These are phyloP conservation scores for Backusella luteola DNA, from an alignment of 192 early-diverging fungal genomes.

Conservation along the genomic window DNA sequence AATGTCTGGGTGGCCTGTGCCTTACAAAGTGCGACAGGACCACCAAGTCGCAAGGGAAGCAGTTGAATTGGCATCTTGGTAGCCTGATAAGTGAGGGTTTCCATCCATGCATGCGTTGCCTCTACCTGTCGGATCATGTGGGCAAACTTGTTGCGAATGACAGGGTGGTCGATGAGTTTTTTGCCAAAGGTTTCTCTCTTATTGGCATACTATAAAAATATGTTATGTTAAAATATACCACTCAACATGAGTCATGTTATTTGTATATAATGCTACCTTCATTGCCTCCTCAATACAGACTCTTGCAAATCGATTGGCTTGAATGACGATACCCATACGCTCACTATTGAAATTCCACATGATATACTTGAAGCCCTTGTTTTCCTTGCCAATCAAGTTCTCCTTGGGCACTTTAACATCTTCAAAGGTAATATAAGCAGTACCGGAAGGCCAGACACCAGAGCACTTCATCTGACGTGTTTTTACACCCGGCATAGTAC, in stretches of 20 bases:
- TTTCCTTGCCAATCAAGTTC: slow-evolving; percentile 82
- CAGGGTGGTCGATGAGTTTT: slow-evolving; percentile 81
- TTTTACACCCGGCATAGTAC: slow-evolving; percentile 69
- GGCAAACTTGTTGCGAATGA: slow-evolving; percentile 75
- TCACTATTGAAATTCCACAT: slow-evolving; percentile 72
- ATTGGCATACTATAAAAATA: slow-evolving; percentile 56
- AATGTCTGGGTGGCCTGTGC: slow-evolving; percentile 83
- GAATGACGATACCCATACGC: slow-evolving; percentile 79
- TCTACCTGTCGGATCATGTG: slow-evolving; percentile 84
- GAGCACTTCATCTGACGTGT: slow-evolving; percentile 80
- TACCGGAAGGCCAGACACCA: slow-evolving; percentile 74
- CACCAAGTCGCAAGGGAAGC: slow-evolving; percentile 73
- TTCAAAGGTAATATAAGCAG: slow-evolving; percentile 76
- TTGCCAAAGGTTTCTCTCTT: slow-evolving; percentile 87
- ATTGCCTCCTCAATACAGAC: slow-evolving; percentile 82
- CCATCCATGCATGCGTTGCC: slow-evolving; percentile 84
- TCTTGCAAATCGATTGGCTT: slow-evolving; percentile 83
- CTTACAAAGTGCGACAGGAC: slow-evolving; percentile 83
- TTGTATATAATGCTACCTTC: slow-evolving; percentile 34
- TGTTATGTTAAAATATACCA: neutral
- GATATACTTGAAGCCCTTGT: slow-evolving; percentile 76
- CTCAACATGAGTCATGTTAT: neutral
- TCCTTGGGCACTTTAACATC: slow-evolving; percentile 84
- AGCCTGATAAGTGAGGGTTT: slow-evolving; percentile 72
- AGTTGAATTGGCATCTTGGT: slow-evolving; percentile 60